Percentiles rank a stretch among this genome's conserved stretches.
These are phyloP conservation scores for Parascedosporium putredinis DNA, from an alignment of 2,329 filamentous ascomycete genomes.

Conservation along the genomic window DNA sequence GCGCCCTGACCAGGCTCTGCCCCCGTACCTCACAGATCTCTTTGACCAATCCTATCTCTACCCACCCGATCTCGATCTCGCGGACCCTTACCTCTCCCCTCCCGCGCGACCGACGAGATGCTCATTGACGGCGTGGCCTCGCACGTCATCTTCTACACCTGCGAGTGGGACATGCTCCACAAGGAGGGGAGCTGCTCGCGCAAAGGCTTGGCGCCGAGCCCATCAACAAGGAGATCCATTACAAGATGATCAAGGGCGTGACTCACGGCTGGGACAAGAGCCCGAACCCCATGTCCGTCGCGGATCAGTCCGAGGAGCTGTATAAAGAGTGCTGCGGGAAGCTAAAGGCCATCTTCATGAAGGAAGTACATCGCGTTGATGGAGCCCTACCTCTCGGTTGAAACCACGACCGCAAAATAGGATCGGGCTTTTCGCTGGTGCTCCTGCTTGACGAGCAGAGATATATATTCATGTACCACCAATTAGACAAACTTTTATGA, in stretches of 20 bases:
- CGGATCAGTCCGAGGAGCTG: background rate
- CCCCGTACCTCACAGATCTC: slow-evolving; percentile 46
- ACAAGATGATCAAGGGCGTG: slow-evolving; percentile 5
- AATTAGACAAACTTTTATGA: no score
- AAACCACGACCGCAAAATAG: background rate
- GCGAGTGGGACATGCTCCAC: slow-evolving; percentile 57
- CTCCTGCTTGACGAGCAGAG: no score
- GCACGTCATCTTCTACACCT: slow-evolving; percentile 44
- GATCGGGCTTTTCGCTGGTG: no score
- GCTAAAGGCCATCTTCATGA: background rate
- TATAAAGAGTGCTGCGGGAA: slow-evolving; percentile 5
- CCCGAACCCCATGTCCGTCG: slow-evolving; percentile 1
- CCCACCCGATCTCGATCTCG: slow-evolving; percentile 32
- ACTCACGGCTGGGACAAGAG: slow-evolving; percentile 7
- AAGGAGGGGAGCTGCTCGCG: slow-evolving; percentile 24
- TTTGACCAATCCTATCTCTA: slow-evolving; percentile 54
- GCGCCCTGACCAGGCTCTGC: slow-evolving; percentile 47
- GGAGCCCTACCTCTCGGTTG: background rate
- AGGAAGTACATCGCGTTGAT: background rate
- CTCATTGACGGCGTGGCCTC: slow-evolving; percentile 44
- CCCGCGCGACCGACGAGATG: slow-evolving; percentile 12
- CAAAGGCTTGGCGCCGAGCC: background rate
- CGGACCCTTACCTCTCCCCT: slow-evolving; percentile 47
- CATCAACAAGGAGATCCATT: background rate
- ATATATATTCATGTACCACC: no score